Percentiles rank a stretch among this genome's conserved stretches.
Conservation (phyloP, 2,329 filamentous ascomycete genomes). For the Sclerotinia borealis region DNA sequence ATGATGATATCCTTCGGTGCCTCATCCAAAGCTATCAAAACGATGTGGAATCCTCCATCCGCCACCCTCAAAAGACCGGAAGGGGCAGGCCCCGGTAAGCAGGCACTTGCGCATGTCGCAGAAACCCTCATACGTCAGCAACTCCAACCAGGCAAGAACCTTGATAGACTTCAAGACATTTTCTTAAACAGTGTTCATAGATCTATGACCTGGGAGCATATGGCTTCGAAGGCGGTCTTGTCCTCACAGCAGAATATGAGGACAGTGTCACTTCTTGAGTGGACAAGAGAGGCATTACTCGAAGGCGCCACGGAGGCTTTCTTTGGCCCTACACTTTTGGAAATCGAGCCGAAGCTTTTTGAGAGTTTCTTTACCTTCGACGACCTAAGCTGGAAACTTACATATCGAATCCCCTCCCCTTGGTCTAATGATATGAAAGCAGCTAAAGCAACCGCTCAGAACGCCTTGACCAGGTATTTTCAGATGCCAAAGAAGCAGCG, state of each 20-base stretch:
- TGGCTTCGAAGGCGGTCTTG: neutral
- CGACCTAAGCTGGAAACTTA: constrained; percentile 1
- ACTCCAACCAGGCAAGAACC: neutral
- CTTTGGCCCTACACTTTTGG: constrained; percentile 6
- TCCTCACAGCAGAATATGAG: neutral
- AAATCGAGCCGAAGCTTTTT: neutral
- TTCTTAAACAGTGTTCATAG: neutral
- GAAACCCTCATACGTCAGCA: neutral
- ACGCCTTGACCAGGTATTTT: too few species aligned
- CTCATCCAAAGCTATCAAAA: neutral
- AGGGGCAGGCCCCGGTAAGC: neutral
- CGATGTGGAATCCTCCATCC: neutral
- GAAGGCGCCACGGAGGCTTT: neutral
- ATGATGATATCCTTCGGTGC: neutral
- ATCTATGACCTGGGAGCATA: neutral
- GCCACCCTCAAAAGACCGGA: neutral
- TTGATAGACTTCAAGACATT: neutral
- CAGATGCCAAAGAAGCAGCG: too few species aligned
- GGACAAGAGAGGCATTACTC: neutral
- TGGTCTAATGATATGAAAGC: constrained; percentile 1
- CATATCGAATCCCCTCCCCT: constrained; percentile 7
- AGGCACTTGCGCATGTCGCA: neutral
- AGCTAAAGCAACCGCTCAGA: too few species aligned
- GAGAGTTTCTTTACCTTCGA: constrained; percentile 4
- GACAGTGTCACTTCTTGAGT: constrained; percentile 2